Evolutionary conservation across 23 red algal species (phyloP), one percentile per base, ranked within the genome.

Genomic region (Gracilariopsis chorda): DNA sequence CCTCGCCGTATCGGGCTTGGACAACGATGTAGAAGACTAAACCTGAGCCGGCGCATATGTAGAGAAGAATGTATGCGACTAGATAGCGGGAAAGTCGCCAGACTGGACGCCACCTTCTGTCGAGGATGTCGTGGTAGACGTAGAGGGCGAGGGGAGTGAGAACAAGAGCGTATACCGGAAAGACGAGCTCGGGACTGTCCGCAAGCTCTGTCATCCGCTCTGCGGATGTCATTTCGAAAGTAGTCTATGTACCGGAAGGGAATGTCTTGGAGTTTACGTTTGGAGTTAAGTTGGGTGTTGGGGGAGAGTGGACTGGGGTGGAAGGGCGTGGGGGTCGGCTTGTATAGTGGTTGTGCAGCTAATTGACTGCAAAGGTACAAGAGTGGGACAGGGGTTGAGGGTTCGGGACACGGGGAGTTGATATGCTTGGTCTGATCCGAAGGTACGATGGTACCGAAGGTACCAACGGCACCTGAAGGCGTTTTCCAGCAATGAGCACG

Each of bases 71-170:
- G 62, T 85, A 85, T n/a, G 59, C 58, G 27, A 85, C 57, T 20
- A 85, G 80, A 32, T 25, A 85, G 49, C 30, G 56, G 1, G 57
- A 51, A 0, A 85, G 80, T 10, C 80, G 80, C 80, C 80, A 85
- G 9, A 85, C 80, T 4, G 80, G 80, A 30, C 80, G 80, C 80
- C 80, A 85, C 25, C 80, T 11, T 48, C 25, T 85, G 36, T 85
- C 80, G 43, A 85, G 59, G 17, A 85, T 70, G 60, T 85, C 80
- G 27, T 85, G 80, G 44, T 85, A 85, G 39, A 85, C 80, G 80
- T 85, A 85, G 16, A 85, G 62, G 16, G 80, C 80, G 9, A 85
- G 80, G 8, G 80, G 80, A n/a, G 80, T 85, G 1, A 85, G 80
- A 28, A 70, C 57, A 25, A 85, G 52, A 11, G 60, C 39, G 62